Conservation (phyloP, 2,329 filamentous ascomycete species). For the Calonectria henricotiae region DNA sequence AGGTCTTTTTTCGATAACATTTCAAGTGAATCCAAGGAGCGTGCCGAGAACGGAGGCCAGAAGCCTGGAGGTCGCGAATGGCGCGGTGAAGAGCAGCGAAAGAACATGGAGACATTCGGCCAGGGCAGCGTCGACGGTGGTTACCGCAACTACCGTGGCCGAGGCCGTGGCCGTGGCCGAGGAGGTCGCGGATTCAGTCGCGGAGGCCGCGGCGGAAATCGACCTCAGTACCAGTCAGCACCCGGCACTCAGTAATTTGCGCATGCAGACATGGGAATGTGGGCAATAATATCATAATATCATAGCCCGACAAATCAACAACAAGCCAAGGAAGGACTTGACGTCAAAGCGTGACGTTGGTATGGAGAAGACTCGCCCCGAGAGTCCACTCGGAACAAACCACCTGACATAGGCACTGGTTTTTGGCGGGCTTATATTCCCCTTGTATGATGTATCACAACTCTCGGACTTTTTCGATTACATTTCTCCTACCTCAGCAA, state of each 20-base stretch:
- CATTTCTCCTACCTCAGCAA: constrained; percentile 43
- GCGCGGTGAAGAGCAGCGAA: constrained; percentile 92
- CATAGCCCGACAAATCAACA: constrained; percentile 20
- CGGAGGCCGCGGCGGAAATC: constrained; percentile 61
- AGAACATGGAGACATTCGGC: constrained; percentile 98
- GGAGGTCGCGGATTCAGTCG: constrained; percentile 61
- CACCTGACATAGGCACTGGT: constrained; percentile 33
- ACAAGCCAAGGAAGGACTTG: constrained; percentile 24
- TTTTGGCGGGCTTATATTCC: constrained; percentile 40
- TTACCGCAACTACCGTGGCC: constrained; percentile 84
- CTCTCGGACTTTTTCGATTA: constrained; percentile 47
- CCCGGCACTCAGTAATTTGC: constrained; percentile 51
- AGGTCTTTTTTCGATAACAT: constrained; percentile 99
- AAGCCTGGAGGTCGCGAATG: constrained; percentile 88
- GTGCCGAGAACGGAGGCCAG: constrained; percentile 79
- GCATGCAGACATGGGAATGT: background rate
- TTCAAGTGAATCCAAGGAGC: constrained; percentile 92
- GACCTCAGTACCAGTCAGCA: constrained; percentile 54
- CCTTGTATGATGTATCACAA: constrained; percentile 55
- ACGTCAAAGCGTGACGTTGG: constrained; percentile 24
- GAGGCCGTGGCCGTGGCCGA: constrained; percentile 81
- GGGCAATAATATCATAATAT: constrained; percentile 19
- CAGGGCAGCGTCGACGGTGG: constrained; percentile 93
- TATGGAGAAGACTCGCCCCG: constrained; percentile 22
- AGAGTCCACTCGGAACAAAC: constrained; percentile 26